Conservation (phyloP, 495 filamentous ascomycete genomes). For the Tuber indicum region DNA sequence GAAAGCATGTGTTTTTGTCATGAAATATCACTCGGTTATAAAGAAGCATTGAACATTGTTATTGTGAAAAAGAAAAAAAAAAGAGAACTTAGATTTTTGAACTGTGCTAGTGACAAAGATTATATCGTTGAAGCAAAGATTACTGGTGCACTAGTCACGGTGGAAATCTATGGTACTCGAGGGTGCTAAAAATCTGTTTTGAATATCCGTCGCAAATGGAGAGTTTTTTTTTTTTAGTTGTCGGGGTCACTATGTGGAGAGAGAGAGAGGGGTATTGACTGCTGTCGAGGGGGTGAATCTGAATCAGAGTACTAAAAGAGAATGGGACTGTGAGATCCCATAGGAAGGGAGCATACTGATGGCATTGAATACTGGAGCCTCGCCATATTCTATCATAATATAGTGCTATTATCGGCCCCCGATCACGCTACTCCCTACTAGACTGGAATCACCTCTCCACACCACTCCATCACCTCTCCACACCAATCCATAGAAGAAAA, state of each 20-base stretch:
- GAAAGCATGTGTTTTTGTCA: background rate
- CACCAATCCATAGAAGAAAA: too few species aligned
- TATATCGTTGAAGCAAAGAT: background rate
- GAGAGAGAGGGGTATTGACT: background rate
- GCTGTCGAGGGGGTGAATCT: background rate
- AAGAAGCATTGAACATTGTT: background rate
- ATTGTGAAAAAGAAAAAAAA: too few species aligned
- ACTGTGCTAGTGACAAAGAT: background rate
- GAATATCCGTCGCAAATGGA: background rate
- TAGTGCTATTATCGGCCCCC: too few species aligned
- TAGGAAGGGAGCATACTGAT: background rate
- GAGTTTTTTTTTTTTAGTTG: background rate
- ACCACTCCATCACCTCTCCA: too few species aligned
- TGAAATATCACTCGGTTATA: conserved; percentile 12
- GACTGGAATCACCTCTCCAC: too few species aligned
- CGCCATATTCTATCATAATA: background rate
- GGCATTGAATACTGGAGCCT: background rate
- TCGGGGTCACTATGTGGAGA: too few species aligned
- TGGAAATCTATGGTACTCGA: background rate
- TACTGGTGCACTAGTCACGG: background rate
- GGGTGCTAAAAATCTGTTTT: background rate
- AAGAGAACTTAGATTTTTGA: background rate
- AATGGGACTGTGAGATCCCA: background rate
- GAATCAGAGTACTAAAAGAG: background rate
- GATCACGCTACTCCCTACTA: too few species aligned